A percentile compares a stretch with the other conserved stretches of the same genome.
These are phyloP conservation scores for Nevesoporus exiguus DNA, from an alignment of 768 basidiomycete genomes.

Conservation along the genomic window DNA sequence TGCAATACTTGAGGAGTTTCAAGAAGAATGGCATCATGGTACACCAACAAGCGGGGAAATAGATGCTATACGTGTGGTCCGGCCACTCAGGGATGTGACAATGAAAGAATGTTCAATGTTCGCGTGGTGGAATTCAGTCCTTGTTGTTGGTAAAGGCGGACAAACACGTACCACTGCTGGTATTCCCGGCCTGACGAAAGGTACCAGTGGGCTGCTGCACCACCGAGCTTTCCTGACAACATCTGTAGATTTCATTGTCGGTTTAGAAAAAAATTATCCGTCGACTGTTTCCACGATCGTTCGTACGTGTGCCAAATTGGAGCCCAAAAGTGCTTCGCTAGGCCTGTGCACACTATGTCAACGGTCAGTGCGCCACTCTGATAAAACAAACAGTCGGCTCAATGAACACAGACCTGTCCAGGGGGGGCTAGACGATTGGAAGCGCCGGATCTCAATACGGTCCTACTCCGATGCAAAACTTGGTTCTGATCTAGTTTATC, in stretches of 20 bases:
- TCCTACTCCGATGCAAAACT: conserved; percentile 33
- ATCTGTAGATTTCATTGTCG: conserved; percentile 67
- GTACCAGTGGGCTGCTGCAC: conserved; percentile 33
- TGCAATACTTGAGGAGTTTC: conserved; percentile 59
- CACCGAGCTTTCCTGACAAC: not conserved
- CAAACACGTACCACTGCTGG: conserved; percentile 49
- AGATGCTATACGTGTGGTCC: conserved; percentile 46
- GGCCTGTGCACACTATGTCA: conserved; percentile 61
- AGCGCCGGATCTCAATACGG: conserved; percentile 67
- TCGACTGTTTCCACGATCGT: conserved; percentile 84
- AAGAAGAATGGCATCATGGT: conserved; percentile 63
- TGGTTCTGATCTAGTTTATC: conserved; percentile 10
- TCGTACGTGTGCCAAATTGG: conserved; percentile 74
- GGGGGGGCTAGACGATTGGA: conserved; percentile 67
- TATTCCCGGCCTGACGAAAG: conserved; percentile 66
- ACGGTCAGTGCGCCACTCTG: conserved; percentile 39
- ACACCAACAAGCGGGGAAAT: not conserved
- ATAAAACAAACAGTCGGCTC: not conserved
- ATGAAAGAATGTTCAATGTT: conserved; percentile 79
- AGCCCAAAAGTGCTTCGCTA: conserved; percentile 54
- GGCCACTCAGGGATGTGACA: conserved; percentile 69
- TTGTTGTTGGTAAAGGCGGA: conserved; percentile 48
- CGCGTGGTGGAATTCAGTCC: conserved; percentile 67
- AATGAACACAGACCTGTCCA: conserved; percentile 53
- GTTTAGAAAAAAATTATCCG: conserved; percentile 78